phyloP scores from a whole-genome alignment of 345 rosid genomes.

The Erysimum cheiranthoides region DNA sequence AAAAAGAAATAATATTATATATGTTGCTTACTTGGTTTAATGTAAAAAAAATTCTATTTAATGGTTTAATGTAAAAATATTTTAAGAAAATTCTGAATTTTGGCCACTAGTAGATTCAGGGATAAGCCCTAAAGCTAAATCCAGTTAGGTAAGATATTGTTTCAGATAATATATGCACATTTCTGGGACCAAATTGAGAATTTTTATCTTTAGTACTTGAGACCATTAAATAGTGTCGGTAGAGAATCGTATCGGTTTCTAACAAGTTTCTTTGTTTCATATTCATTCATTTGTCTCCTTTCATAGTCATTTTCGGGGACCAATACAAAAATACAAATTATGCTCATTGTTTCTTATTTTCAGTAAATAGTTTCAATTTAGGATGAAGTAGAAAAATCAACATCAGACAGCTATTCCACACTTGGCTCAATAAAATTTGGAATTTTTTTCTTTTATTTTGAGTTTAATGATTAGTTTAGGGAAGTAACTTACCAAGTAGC shows the following conservation, averaged over 20 bases:
- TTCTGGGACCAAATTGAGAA: constrained; percentile 27
- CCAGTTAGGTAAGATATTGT: constrained; percentile 18
- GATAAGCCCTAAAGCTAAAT: constrained; percentile 1
- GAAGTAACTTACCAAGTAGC: constrained; percentile 79
- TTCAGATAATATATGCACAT: constrained; percentile 9
- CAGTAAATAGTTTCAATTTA: constrained; percentile 9
- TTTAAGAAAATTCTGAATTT: not conserved
- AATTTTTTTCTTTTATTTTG: not conserved
- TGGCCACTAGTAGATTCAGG: not conserved
- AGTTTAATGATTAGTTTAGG: not conserved
- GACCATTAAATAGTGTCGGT: constrained; percentile 43
- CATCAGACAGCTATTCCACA: constrained; percentile 48
- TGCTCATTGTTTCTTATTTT: constrained; percentile 21
- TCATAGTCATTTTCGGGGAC: constrained; percentile 38
- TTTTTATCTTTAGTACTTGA: constrained; percentile 11
- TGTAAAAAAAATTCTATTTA: not conserved
- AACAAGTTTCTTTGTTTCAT: constrained; percentile 35
- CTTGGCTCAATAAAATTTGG: not conserved
- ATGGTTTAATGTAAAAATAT: not conserved
- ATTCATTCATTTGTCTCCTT: constrained; percentile 41
- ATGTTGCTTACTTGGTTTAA: not conserved
- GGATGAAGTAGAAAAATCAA: constrained; percentile 37
- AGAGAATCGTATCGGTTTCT: constrained; percentile 30
- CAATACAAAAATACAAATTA: constrained; percentile 42
- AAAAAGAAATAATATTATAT: not conserved